A percentile compares a stretch with the other conserved stretches of the same genome.
phyloP scores from a whole-genome alignment of 768 basidiomycete genomes.

The Mycena polygramma region DNA sequence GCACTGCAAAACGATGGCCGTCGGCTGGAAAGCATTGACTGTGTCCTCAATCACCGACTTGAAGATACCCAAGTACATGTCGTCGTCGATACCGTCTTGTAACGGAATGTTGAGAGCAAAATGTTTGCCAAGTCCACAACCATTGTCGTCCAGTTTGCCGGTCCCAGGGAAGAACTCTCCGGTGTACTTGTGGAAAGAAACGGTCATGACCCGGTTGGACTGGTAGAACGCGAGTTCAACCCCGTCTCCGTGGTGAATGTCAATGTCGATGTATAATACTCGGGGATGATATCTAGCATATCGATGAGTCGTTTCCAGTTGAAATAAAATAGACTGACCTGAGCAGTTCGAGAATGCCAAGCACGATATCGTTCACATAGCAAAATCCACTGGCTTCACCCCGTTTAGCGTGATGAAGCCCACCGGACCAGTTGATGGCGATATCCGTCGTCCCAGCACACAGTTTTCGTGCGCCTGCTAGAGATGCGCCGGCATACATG shows the following conservation, averaged over 20 bases:
- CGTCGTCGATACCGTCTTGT: slow-evolving; percentile 96
- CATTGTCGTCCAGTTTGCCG: slow-evolving; percentile 95
- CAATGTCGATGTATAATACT: slow-evolving; percentile 98
- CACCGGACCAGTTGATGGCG: slow-evolving; percentile 99
- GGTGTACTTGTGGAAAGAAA: slow-evolving; percentile 99
- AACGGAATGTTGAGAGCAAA: slow-evolving; percentile 96
- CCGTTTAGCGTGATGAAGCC: slow-evolving; percentile 97
- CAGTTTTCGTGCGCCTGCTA: slow-evolving; percentile 92
- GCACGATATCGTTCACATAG: slow-evolving; percentile 97
- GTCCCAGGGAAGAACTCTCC: slow-evolving; percentile 99
- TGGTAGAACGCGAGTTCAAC: slow-evolving; percentile 99
- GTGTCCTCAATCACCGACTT: slow-evolving; percentile 97
- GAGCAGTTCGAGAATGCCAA: slow-evolving; percentile 93
- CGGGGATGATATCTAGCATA: slow-evolving; percentile 85
- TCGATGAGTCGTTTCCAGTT: slow-evolving; percentile 1
- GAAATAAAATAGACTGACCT: slow-evolving; percentile 60
- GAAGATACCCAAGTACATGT: slow-evolving; percentile 95
- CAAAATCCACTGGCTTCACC: slow-evolving; percentile 99
- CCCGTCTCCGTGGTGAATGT: slow-evolving; percentile 98
- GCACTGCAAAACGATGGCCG: slow-evolving; percentile 94
- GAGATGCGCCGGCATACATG: slow-evolving; percentile 93
- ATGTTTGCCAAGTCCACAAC: slow-evolving; percentile 89
- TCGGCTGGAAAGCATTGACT: slow-evolving; percentile 88
- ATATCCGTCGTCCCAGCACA: slow-evolving; percentile 91
- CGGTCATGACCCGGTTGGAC: slow-evolving; percentile 97